Evolutionary conservation across 1,284 basidiomycete species (phyloP).

Genomic region (Moesziomyces globuligerus): DNA sequence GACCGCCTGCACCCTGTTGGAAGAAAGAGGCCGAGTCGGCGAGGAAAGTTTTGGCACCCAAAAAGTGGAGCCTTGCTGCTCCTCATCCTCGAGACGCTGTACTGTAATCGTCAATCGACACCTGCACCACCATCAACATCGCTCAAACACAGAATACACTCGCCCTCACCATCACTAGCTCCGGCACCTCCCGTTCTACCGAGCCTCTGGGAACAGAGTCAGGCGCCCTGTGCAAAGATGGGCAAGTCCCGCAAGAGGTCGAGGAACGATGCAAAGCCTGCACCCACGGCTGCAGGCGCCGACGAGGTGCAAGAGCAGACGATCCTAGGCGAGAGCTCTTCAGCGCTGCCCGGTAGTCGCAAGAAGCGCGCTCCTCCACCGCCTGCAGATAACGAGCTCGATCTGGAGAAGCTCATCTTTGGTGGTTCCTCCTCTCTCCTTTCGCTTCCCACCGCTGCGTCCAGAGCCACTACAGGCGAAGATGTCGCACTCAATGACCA

Average conservation of each 20-base stretch:
- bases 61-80: slow-evolving; percentile 16
- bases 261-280: slow-evolving; percentile 14
- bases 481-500: slow-evolving; percentile 4
- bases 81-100: too few species aligned
- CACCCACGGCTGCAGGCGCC: not conserved
- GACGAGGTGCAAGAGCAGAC: slow-evolving; percentile 2
- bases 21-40: not conserved
- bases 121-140: too few species aligned
- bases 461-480: slow-evolving; percentile 11
- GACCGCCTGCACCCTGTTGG: slow-evolving; percentile 1
- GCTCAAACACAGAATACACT: too few species aligned
- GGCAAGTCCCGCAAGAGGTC: slow-evolving; percentile 37
- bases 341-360: slow-evolving; percentile 23
- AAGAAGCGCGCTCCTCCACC: slow-evolving; percentile 42
- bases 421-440: slow-evolving; percentile 36
- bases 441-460: slow-evolving; percentile 21
- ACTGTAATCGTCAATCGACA: too few species aligned
- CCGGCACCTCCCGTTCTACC: too few species aligned
- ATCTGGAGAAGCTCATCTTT: slow-evolving; percentile 51
- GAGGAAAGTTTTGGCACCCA: slow-evolving; percentile 20
- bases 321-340: slow-evolving; percentile 23
- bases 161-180: too few species aligned
- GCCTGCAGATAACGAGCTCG: slow-evolving; percentile 40
- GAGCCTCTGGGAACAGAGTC: not conserved
- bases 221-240: slow-evolving; percentile 9